Conservation (phyloP, 352 stramenopile genomes). For the Pythium periplocum region DNA sequence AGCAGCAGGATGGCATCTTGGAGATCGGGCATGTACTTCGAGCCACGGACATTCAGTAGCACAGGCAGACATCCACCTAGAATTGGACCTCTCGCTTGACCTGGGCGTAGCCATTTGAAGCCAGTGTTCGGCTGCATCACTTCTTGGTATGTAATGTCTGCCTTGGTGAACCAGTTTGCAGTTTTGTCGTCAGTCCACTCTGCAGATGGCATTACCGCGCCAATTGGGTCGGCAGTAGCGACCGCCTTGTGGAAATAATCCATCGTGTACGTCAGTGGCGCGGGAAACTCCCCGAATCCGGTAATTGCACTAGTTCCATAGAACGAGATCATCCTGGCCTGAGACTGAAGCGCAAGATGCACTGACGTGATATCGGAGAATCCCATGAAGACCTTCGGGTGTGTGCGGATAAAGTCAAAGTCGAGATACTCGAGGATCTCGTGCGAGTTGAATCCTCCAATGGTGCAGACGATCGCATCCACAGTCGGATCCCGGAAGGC, state of each 20-base stretch:
- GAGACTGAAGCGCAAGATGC: constrained; percentile 42
- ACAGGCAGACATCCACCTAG: constrained; percentile 53
- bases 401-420: constrained; percentile 32
- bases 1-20: constrained; percentile 38
- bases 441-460: constrained; percentile 54
- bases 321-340: constrained; percentile 42
- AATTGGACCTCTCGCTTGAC: constrained; percentile 24
- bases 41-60: constrained; percentile 49
- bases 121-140: constrained; percentile 37
- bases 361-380: constrained; percentile 65
- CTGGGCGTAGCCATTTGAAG: constrained; percentile 37
- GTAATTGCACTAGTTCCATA: constrained; percentile 49
- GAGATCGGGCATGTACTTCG: constrained; percentile 39
- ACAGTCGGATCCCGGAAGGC: constrained; percentile 38
- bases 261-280: constrained; percentile 40
- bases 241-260: constrained; percentile 31
- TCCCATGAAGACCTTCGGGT: constrained; percentile 53
- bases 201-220: constrained; percentile 24
- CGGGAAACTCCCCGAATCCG: constrained; percentile 58
- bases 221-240: constrained; percentile 19
- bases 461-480: constrained; percentile 43
- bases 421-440: constrained; percentile 58
- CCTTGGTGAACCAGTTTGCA: constrained; percentile 45
- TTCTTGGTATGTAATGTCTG: constrained; percentile 34
- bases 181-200: constrained; percentile 67